Evolutionary conservation across 2,329 filamentous ascomycete species (phyloP), one percentile per base, ranked within the genome.

Genomic region (Knoxdaviesia capensis): DNA sequence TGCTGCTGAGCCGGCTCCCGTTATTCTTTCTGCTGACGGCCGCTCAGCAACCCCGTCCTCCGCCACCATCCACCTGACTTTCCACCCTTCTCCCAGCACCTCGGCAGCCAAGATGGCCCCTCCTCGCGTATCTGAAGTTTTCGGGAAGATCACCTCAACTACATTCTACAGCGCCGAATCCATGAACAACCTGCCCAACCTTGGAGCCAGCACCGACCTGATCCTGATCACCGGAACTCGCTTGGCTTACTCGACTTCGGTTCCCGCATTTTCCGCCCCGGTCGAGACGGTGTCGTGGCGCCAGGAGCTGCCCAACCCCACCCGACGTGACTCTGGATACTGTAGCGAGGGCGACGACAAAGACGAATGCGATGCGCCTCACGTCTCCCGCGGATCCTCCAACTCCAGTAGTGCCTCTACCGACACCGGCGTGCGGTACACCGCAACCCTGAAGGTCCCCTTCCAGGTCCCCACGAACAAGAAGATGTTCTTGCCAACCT

Each of bases 401-500:
- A 8, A 29, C 36, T 28, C 36, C 11, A 29, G 30, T 29, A 38
- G 36, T 29, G 9, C 33, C 10, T 28, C 49, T 8, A 61, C 58
- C 0, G 59, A 62, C 41, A 55, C 20, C 5, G 33, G 30, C 10
- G n/a, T 9, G n/a, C 5, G 53, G 45, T 59, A 70, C 50, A 56
- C 57, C 1, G 53, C 68, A 1, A 54, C 54, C 5, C 47, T 74
- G 7, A 54, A 61, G 36, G 51, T 75, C 1, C 68, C 69, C 1
- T 56, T 75, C 44, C 51, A 54, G 10, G 52, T 74, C 32, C 66
- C 69, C 4, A 53, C 56, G 6, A 52, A 55, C 31, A 64, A 62
- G 53, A 69, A 65, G 52, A 58, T 63, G 6, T 69, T 73, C 48
- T 47, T 74, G 28, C 71, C 71, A 0, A 68, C 67, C 5, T 75